Evolutionary conservation across 2,329 filamentous ascomycete species (phyloP), one percentile per base, ranked within the genome.

Genomic region (Fusarium sp.): DNA sequence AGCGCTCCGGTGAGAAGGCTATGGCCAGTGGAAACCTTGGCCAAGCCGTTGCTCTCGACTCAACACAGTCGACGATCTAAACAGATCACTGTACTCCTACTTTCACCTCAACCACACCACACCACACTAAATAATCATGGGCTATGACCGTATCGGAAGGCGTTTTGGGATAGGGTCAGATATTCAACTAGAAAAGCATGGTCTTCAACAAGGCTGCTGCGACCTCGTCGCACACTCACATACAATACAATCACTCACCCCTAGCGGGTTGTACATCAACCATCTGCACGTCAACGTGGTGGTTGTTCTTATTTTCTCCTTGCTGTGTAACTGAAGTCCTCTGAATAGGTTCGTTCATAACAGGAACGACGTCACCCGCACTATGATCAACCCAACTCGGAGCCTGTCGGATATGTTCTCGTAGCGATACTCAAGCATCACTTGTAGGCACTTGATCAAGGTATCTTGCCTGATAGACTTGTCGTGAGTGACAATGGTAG

Each of bases 1-100:
- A 97, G 89, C 88, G 94, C 57, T 88, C 86, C 1, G 86, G 84
- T 25, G 83, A 84, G 71, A 86, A 83, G 73, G 76, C 74, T 33
- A 75, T 80, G 60, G 73, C 81, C 3, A 76, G 80, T 32, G 78
- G 80, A 44, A 78, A 71, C 35, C 76, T 87, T 5, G 80, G 80
- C n/a, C 80, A 85, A 71, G 79, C 84, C 0, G 81, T 83, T n/a
- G 82, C 82, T 3, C 67, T 85, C 23, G 83, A 83, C 58, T 80
- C 79, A 61, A 71, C 67, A 35, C 71, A 68, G 28, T 75, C 77
- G 32, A 69, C 70, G 33, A 63, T 79, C 50, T 80, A 66, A 32
- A 65, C 25, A 53, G 28, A 47, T 47, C 53, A 37, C 37, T 53
- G 33, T 66, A 60, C 63, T 67, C 52, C 43, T 61, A 52, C 33